These are phyloP conservation scores for Platanthera guangdongensis DNA, from an alignment of 106 monocot genomes.

Conservation along the genomic window DNA sequence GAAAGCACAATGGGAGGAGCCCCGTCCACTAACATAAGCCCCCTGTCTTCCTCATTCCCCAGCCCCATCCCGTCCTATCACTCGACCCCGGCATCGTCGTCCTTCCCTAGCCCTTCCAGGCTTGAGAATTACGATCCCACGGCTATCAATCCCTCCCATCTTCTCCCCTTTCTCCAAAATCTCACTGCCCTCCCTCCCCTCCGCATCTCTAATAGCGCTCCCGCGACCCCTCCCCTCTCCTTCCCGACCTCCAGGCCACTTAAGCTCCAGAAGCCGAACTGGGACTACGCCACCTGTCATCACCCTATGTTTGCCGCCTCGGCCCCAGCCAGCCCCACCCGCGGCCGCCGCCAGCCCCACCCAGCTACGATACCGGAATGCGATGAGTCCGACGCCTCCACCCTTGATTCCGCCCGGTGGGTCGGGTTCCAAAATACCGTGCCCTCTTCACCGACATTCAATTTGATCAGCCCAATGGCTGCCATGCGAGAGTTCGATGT, in stretches of 20 bases:
- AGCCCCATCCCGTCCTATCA: conserved; percentile 82
- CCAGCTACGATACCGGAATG: conserved; percentile 89
- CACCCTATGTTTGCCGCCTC: conserved; percentile 71
- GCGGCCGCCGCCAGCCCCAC: conserved; percentile 25
- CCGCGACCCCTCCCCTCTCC: conserved; percentile 86
- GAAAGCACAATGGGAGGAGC: conserved; percentile 10
- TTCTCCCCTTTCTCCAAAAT: conserved; percentile 83
- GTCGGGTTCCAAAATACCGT: conserved; percentile 63
- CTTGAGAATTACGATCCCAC: conserved; percentile 17
- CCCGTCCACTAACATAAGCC: conserved; percentile 50
- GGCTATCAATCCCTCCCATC: conserved; percentile 37
- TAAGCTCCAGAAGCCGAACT: conserved; percentile 55
- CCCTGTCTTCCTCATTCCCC: conserved; percentile 60
- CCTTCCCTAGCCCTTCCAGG: conserved; percentile 74
- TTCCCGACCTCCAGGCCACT: conserved; percentile 73
- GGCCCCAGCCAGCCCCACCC: conserved; percentile 79
- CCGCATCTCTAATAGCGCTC: conserved; percentile 83
- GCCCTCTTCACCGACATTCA: conserved; percentile 81
- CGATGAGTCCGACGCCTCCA: conserved; percentile 77
- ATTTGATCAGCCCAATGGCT: conserved; percentile 38
- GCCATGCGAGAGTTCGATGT: neutral
- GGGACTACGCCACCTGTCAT: conserved; percentile 31
- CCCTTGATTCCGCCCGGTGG: conserved; percentile 70
- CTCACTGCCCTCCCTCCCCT: conserved; percentile 65
- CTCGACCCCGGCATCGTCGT: conserved; percentile 73